These are phyloP conservation scores for Fusarium sp. DNA, from an alignment of 2,329 filamentous ascomycete species.

Conservation along the genomic window DNA sequence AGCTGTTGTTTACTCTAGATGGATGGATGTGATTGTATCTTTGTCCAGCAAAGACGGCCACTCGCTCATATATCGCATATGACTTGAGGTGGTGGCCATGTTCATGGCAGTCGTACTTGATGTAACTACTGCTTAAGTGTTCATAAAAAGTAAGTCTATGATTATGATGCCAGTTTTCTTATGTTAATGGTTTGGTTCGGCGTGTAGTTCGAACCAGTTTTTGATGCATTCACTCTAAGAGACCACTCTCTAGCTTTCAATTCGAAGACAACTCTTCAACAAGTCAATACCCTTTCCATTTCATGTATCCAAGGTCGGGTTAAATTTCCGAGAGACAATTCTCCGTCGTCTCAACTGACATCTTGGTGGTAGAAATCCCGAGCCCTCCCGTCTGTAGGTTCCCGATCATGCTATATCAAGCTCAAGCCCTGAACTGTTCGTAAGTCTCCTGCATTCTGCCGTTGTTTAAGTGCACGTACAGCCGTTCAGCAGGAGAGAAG, in stretches of 20 bases:
- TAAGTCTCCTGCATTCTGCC: slow-evolving; percentile 24
- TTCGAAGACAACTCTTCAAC: too few species aligned
- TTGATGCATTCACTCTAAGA: neutral
- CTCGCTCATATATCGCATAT: neutral
- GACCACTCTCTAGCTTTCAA: too few species aligned
- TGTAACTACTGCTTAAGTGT: neutral
- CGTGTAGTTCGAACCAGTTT: neutral
- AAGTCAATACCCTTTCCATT: neutral
- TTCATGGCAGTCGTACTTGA: neutral
- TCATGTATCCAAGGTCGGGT: neutral
- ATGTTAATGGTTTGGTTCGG: neutral
- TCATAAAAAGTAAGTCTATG: neutral
- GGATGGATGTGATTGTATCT: slow-evolving; percentile 26
- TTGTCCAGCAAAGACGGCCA: neutral
- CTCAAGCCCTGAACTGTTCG: slow-evolving; percentile 2
- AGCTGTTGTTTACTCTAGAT: slow-evolving; percentile 6
- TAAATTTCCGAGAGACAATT: neutral
- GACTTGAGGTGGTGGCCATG: neutral
- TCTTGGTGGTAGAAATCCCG: slow-evolving; percentile 4
- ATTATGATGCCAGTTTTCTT: neutral
- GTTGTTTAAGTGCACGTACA: neutral
- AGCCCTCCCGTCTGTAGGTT: slow-evolving; percentile 24
- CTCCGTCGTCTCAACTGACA: neutral
- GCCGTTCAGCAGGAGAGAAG: neutral
- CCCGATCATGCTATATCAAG: slow-evolving; percentile 10